Conservation (phyloP, 805 yeast species). For the Metschnikowia aberdeeniae region DNA sequence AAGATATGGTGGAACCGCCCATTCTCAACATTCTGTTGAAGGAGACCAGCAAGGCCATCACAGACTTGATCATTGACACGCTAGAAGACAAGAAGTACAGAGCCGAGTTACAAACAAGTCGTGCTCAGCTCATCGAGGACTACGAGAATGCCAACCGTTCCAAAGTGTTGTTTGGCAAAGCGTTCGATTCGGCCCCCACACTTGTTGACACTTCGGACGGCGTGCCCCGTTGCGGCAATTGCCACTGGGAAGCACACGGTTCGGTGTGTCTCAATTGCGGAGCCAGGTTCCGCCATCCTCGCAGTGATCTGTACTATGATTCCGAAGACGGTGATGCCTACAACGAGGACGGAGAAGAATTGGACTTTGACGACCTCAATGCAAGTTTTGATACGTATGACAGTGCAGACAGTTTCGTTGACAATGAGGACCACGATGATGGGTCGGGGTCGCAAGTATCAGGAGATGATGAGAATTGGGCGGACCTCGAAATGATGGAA, state of each 20-base stretch:
- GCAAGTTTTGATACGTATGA: constrained; percentile 15
- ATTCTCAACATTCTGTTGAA: constrained; percentile 49
- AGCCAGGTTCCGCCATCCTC: constrained; percentile 39
- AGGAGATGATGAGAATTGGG: too few relatives aligned
- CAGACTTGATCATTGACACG: constrained; percentile 37
- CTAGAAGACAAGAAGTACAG: constrained; percentile 25
- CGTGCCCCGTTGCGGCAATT: constrained; percentile 66
- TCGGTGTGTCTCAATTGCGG: constrained; percentile 67
- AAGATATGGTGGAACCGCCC: constrained; percentile 46
- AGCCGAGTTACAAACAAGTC: constrained; percentile 21
- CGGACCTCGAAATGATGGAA: background rate
- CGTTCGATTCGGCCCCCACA: constrained; percentile 50
- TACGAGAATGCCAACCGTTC: constrained; percentile 40
- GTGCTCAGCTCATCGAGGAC: constrained; percentile 25
- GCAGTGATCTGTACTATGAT: constrained; percentile 31
- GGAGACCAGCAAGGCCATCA: constrained; percentile 36
- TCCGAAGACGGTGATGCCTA: constrained; percentile 37
- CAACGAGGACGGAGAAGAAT: constrained; percentile 32
- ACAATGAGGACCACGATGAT: constrained; percentile 17
- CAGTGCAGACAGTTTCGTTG: constrained; percentile 19
- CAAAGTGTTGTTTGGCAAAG: constrained; percentile 41
- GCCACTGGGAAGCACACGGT: constrained; percentile 79
- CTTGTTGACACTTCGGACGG: constrained; percentile 64
- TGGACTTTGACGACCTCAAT: constrained; percentile 13
- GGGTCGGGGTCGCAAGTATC: background rate